Percentiles rank a stretch among this genome's conserved stretches.
phyloP scores from a whole-genome alignment of 345 rosid genomes.

The Alliaria petiolata region DNA sequence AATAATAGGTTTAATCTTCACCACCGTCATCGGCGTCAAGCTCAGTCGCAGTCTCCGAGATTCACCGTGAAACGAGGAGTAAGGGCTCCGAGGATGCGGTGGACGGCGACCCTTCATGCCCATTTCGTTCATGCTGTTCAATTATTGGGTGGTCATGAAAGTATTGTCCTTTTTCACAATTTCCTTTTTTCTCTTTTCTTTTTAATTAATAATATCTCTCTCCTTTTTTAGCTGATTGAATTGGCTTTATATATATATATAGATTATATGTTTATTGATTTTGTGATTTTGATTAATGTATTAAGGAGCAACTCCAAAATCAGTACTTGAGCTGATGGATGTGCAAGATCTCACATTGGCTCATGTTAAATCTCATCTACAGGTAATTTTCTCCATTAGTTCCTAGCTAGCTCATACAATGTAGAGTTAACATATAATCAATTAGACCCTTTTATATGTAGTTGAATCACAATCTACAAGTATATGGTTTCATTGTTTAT shows the following conservation, averaged over 20 bases:
- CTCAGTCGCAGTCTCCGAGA: conserved; percentile 47
- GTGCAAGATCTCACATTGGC: conserved; percentile 98
- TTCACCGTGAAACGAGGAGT: conserved; percentile 48
- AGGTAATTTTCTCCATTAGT: conserved; percentile 41
- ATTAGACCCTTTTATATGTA: neutral
- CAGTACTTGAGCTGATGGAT: conserved; percentile 99
- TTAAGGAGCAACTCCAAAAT: conserved; percentile 92
- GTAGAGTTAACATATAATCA: neutral
- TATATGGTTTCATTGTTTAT: neutral
- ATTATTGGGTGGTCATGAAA: conserved; percentile 98
- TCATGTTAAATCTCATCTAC: conserved; percentile 96
- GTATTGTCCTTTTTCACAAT: conserved; percentile 42
- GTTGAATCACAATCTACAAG: neutral
- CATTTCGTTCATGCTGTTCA: conserved; percentile 99
- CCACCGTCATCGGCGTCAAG: conserved; percentile 20
- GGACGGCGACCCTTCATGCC: conserved; percentile 97
- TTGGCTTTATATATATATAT: neutral
- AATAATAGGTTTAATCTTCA: conserved; percentile 16
- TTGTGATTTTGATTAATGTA: conserved; percentile 21
- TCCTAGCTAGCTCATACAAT: neutral
- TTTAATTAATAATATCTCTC: neutral
- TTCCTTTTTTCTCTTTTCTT: neutral
- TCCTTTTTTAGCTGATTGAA: neutral
- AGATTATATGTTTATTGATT: neutral
- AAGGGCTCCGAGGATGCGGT: conserved; percentile 89